Conservation (phyloP, 768 basidiomycete species). For the Holtermannia corniformis region DNA sequence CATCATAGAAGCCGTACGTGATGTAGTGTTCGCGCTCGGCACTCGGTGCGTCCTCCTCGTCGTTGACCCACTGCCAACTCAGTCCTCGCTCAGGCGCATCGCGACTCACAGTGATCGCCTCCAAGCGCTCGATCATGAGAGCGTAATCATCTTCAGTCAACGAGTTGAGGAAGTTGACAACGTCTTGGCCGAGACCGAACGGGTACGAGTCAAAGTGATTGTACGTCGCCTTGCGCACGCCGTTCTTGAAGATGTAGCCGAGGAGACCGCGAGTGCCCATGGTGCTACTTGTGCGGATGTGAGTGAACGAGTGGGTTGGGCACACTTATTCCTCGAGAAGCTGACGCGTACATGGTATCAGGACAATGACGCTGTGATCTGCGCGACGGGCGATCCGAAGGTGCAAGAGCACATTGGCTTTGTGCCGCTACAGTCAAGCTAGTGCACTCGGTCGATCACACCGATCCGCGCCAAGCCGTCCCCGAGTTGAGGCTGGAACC, state of each 20-base stretch:
- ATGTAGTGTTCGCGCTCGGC: not conserved
- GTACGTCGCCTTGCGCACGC: slow-evolving; percentile 3
- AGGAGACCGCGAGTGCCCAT: slow-evolving; percentile 8
- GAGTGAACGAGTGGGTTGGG: too few species aligned
- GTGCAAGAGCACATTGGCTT: too few species aligned
- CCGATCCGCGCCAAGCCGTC: too few species aligned
- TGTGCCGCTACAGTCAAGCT: too few species aligned
- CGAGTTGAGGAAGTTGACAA: slow-evolving; percentile 7
- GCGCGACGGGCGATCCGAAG: too few species aligned
- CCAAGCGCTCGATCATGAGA: slow-evolving; percentile 1
- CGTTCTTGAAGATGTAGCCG: slow-evolving; percentile 4
- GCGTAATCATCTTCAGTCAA: slow-evolving; percentile 1
- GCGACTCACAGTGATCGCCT: not conserved
- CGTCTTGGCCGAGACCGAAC: slow-evolving; percentile 1
- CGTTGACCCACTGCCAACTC: not conserved
- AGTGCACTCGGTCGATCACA: too few species aligned
- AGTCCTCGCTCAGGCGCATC: not conserved
- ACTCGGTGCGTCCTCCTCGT: not conserved
- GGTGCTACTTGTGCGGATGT: too few species aligned
- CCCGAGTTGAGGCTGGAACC: too few species aligned
- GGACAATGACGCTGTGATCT: too few species aligned
- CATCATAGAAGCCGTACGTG: not conserved
- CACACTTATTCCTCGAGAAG: too few species aligned
- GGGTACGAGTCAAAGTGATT: slow-evolving; percentile 11
- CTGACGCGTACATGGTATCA: too few species aligned